Evolutionary conservation across 164 flowering plant species (phyloP).

Genomic region (Dillenia turbinata): DNA sequence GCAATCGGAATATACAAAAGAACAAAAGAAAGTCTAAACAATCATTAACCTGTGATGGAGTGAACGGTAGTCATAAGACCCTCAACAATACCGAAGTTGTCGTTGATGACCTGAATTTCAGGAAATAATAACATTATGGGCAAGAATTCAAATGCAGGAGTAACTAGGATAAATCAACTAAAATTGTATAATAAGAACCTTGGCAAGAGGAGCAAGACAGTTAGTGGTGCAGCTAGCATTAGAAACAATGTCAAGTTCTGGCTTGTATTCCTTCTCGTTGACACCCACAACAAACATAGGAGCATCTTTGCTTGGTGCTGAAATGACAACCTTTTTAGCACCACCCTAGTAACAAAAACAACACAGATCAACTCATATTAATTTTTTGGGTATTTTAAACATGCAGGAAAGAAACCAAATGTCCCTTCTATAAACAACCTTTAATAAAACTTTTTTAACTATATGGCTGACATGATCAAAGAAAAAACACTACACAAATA

Average conservation of each 20-base stretch:
- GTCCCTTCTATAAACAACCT: too few species aligned
- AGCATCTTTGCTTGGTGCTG: slow-evolving; percentile 98
- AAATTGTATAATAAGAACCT: slow-evolving; percentile 25
- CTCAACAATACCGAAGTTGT: slow-evolving; percentile 80
- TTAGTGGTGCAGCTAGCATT: slow-evolving; percentile 98
- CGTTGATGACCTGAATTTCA: slow-evolving; percentile 43
- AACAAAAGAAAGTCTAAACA: neutral
- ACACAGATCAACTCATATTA: neutral
- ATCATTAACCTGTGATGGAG: slow-evolving; percentile 56
- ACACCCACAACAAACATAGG: slow-evolving; percentile 99
- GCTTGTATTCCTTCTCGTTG: slow-evolving; percentile 79
- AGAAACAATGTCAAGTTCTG: slow-evolving; percentile 68
- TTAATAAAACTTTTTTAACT: too few species aligned
- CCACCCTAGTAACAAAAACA: slow-evolving; percentile 58
- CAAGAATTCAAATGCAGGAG: too few species aligned
- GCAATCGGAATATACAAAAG: too few species aligned
- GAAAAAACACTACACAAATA: too few species aligned
- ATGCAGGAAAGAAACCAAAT: too few species aligned
- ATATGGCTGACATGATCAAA: too few species aligned
- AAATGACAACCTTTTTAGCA: slow-evolving; percentile 93
- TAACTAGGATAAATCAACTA: neutral
- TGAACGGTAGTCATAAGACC: slow-evolving; percentile 92
- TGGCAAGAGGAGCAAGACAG: slow-evolving; percentile 93
- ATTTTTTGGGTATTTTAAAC: too few species aligned
- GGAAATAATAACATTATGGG: neutral